Evolutionary conservation across 148 eudicot genomes (phyloP).

Genomic region (Tetragonia tetragonoides): DNA sequence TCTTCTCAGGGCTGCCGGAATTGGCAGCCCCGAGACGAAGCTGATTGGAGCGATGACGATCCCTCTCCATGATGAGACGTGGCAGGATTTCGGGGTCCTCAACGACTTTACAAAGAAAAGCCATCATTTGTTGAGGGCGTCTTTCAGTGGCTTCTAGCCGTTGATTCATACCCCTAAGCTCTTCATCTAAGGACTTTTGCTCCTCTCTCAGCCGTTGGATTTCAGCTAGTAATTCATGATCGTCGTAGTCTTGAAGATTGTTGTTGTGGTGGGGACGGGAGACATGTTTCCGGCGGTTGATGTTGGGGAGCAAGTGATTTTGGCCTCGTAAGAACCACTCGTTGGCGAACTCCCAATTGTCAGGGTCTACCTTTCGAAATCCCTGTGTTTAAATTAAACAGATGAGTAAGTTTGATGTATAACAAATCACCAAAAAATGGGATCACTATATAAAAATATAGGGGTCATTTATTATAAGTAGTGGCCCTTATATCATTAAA

Average conservation of each 20-base stretch:
- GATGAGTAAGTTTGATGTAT: too few species aligned
- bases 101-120: conserved; percentile 55
- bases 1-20: conserved; percentile 36
- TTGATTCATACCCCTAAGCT: conserved; percentile 53
- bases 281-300: conserved; percentile 47
- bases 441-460: too few species aligned
- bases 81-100: conserved; percentile 69
- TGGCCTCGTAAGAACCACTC: conserved; percentile 75
- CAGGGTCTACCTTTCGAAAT: conserved; percentile 62
- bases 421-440: too few species aligned
- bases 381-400: conserved; percentile 32
- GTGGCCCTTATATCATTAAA: too few species aligned
- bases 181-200: conserved; percentile 54
- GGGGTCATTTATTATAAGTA: too few species aligned
- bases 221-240: conserved; percentile 43
- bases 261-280: conserved; percentile 6
- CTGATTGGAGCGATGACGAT: conserved; percentile 16
- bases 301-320: conserved; percentile 53
- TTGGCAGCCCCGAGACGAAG: neutral
- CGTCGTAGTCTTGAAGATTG: conserved; percentile 35
- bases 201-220: conserved; percentile 58
- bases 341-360: conserved; percentile 69
- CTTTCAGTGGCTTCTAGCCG: conserved; percentile 69
- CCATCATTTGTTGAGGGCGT: conserved; percentile 88
- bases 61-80: conserved; percentile 49